Base-by-base conservation (phyloP, 1,139 yeast genomes). In the Geotrichum klebahnii region DNA sequence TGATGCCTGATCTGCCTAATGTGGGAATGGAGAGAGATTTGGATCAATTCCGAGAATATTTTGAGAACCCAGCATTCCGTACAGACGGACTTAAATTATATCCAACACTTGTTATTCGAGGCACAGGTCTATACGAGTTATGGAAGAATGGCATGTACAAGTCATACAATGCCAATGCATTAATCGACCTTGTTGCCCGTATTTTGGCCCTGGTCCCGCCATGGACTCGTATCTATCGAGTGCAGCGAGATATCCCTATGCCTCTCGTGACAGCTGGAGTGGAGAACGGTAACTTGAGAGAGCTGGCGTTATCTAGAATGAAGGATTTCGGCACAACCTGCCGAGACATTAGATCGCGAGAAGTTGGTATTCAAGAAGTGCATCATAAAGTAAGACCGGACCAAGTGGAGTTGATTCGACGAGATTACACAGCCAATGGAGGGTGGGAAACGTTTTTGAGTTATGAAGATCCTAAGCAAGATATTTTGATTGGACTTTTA, bases 1-100 rank as follows among this genome's bases (percentile, higher is more conserved):
- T 92, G 99, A 92, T 92, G 99, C 99, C 99, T 17, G 98, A 92
- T 74, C 75, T 92, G 61, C 99, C 99, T 17, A 92, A 92, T 63
- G 97, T 92, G 50, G 98, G 98, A 14, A 87, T 90, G 96, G 98
- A 92, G 70, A 79, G 99, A 67, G 99, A 92, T 67, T 73, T 92
- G 59, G 96, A 89, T 61, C 99, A 92, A 70, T 92, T 92, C 65
- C 80, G 83, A 62, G 98, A 92, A 67, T 92, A 92, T 71, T 94
- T 92, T 67, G 98, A 92, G 61, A 92, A 88, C 66, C 98, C 99
- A 1, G 96, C 81, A 31, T 92, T 92, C 69, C 79, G 99, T 68
- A 94, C 98, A 3, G 99, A 92, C 66, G 99, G 99, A 36, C 77
- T 92, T 58, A 92, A 92, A 67, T 77, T 92, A 45, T 92, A 92